Evolutionary conservation across 768 basidiomycete genomes (phyloP).

Genomic region (Phylloporus sp.): DNA sequence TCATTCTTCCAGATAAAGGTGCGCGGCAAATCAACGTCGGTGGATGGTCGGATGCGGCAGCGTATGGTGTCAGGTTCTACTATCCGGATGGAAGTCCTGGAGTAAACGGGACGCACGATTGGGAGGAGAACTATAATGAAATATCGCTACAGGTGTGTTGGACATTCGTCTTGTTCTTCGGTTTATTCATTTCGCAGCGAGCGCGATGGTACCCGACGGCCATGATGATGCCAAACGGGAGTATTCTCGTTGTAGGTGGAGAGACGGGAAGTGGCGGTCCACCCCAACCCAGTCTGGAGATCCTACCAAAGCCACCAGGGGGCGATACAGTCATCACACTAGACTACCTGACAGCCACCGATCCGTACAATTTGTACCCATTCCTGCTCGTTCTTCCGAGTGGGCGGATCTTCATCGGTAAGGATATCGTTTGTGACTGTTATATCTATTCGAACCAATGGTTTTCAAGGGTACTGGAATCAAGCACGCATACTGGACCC

Average conservation of each 20-base stretch:
- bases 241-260: too few relatives aligned
- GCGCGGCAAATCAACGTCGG: slow-evolving; percentile 34
- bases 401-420: slow-evolving; percentile 66
- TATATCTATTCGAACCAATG: not conserved
- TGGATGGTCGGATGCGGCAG: slow-evolving; percentile 64
- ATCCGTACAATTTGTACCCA: slow-evolving; percentile 80
- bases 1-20: slow-evolving; percentile 72
- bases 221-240: slow-evolving; percentile 68
- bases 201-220: slow-evolving; percentile 74
- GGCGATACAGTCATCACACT: slow-evolving; percentile 60
- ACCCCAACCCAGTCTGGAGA: slow-evolving; percentile 66
- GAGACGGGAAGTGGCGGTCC: slow-evolving; percentile 65
- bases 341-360: slow-evolving; percentile 65
- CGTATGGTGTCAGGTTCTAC: slow-evolving; percentile 70
- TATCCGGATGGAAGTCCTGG: slow-evolving; percentile 66
- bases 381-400: slow-evolving; percentile 71
- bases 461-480: slow-evolving; percentile 65
- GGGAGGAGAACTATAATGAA: too few relatives aligned
- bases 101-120: slow-evolving; percentile 71
- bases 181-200: slow-evolving; percentile 31
- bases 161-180: too few relatives aligned
- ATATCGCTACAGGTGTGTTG: slow-evolving; percentile 56
- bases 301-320: slow-evolving; percentile 63
- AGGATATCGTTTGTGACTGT: slow-evolving; percentile 16
- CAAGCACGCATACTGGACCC: slow-evolving; percentile 76